A percentile compares a stretch with the other conserved stretches of the same genome.
Conservation (phyloP, 495 filamentous ascomycete genomes). For the Lindgomyces ingoldianus region DNA sequence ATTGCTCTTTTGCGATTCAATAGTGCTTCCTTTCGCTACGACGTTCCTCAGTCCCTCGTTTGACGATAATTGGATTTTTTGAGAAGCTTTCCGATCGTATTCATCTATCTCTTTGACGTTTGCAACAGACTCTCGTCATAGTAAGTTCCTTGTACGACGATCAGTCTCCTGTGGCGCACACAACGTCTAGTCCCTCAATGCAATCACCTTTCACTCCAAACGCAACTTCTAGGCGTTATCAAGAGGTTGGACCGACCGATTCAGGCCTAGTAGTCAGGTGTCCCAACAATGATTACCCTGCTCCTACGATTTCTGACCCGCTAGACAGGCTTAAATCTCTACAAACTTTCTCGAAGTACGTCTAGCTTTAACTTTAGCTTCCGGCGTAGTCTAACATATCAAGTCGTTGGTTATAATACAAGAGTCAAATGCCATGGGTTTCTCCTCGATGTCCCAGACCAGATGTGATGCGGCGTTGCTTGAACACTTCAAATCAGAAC, state of each 20-base stretch:
- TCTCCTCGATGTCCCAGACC: neutral
- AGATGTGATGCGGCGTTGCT: too few relatives aligned
- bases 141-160: neutral
- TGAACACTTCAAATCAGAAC: neutral
- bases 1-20: neutral
- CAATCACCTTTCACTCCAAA: neutral
- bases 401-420: neutral
- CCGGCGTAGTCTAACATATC: too few relatives aligned
- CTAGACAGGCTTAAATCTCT: neutral
- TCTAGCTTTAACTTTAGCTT: too few relatives aligned
- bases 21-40: neutral
- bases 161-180: too few relatives aligned
- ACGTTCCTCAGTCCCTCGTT: neutral
- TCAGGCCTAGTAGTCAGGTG: neutral
- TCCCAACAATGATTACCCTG: neutral
- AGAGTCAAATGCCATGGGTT: neutral
- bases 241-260: neutral
- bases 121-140: neutral
- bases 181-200: too few relatives aligned
- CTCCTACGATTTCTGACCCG: neutral
- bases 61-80: neutral
- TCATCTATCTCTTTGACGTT: neutral
- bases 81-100: neutral
- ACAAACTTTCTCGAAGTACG: too few relatives aligned
- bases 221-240: neutral